Evolutionary conservation across 495 filamentous ascomycete genomes (phyloP).

Genomic region (Massariosphaeria phaeospora): DNA sequence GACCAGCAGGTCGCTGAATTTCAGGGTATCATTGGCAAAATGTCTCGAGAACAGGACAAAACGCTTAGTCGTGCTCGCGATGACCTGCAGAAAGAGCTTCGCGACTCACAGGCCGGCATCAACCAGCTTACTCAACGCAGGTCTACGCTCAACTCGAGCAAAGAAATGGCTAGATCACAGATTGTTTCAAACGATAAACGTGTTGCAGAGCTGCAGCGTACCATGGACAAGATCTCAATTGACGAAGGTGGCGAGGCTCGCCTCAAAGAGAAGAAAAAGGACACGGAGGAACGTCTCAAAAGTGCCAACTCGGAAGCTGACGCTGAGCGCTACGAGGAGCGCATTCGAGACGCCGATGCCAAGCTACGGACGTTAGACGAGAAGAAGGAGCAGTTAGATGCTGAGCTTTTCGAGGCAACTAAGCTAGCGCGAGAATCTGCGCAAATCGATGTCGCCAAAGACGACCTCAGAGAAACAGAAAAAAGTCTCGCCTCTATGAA

Average conservation of each 20-base stretch:
- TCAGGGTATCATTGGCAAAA: constrained; percentile 67
- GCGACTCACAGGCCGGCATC: constrained; percentile 59
- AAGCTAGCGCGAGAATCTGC: constrained; percentile 73
- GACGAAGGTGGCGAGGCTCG: constrained; percentile 78
- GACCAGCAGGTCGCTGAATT: constrained; percentile 70
- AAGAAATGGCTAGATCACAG: constrained; percentile 60
- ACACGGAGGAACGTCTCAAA: constrained; percentile 58
- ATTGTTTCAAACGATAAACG: constrained; percentile 67
- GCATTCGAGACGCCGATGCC: constrained; percentile 57
- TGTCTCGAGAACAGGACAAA: constrained; percentile 70
- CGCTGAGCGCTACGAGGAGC: constrained; percentile 60
- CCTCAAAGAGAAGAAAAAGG: constrained; percentile 65
- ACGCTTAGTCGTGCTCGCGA: constrained; percentile 67
- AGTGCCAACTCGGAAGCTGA: constrained; percentile 58
- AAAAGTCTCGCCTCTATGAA: constrained; percentile 70
- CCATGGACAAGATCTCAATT: constrained; percentile 63
- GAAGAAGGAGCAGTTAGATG: constrained; percentile 59
- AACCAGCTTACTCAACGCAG: constrained; percentile 65
- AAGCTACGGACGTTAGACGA: constrained; percentile 64
- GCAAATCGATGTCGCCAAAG: constrained; percentile 69
- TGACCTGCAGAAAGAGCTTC: constrained; percentile 65
- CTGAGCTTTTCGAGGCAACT: constrained; percentile 74
- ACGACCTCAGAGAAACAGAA: constrained; percentile 65
- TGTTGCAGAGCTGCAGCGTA: constrained; percentile 55
- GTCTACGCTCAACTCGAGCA: constrained; percentile 63